Conservation (phyloP, 768 basidiomycete species). For the Tricholomella constricta region DNA sequence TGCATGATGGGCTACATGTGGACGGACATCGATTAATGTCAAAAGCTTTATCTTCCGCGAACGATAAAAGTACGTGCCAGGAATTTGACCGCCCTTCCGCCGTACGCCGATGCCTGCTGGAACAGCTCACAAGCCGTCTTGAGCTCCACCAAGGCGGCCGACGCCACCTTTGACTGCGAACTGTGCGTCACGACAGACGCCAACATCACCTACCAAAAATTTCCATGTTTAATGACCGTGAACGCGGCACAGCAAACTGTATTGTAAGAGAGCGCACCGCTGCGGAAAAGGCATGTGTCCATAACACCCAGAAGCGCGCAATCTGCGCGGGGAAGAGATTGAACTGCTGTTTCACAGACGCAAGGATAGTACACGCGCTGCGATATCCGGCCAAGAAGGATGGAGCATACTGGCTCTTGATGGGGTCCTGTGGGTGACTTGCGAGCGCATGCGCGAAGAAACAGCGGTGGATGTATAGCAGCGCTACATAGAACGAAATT, state of each 20-base stretch:
- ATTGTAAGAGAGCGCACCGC: constrained; percentile 41
- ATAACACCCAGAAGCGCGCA: constrained; percentile 69
- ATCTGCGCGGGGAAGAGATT: constrained; percentile 56
- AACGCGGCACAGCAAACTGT: background rate
- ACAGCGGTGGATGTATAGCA: constrained; percentile 73
- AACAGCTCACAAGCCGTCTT: constrained; percentile 66
- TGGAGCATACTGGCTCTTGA: constrained; percentile 66
- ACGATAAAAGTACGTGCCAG: constrained; percentile 49
- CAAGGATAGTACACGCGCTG: constrained; percentile 61
- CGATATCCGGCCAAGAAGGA: constrained; percentile 71
- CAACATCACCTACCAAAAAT: constrained; percentile 61
- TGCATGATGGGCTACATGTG: constrained; percentile 60
- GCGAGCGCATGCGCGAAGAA: constrained; percentile 76
- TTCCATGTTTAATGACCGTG: background rate
- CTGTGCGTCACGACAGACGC: constrained; percentile 76
- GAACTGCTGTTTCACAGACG: constrained; percentile 50
- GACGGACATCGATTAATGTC: no score
- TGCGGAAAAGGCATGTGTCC: constrained; percentile 73
- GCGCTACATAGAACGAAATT: constrained; percentile 40
- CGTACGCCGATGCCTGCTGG: constrained; percentile 57
- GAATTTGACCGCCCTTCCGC: constrained; percentile 72
- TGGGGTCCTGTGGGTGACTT: constrained; percentile 64
- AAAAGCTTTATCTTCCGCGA: no score
- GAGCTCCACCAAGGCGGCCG: constrained; percentile 69
- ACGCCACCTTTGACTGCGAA: constrained; percentile 65